Conservation (phyloP, 208 protist genomes). For the Entamoeba histolytica region DNA sequence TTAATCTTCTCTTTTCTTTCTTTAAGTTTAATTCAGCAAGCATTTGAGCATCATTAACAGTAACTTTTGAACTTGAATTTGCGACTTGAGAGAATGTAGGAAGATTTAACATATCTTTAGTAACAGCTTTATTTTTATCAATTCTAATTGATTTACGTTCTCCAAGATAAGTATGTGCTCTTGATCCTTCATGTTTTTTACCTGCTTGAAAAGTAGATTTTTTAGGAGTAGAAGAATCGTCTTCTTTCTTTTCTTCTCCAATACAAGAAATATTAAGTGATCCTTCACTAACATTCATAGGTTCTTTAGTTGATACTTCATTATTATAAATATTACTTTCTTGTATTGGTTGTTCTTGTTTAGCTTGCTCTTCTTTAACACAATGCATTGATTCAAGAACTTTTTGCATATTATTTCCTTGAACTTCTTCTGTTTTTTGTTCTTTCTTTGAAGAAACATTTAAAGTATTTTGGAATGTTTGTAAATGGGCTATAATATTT, state of each 20-base stretch:
- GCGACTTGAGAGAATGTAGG: not conserved
- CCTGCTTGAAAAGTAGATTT: not conserved
- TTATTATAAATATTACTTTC: not conserved
- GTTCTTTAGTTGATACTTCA: not conserved
- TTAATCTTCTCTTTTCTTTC: not conserved
- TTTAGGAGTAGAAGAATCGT: not conserved
- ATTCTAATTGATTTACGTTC: not conserved
- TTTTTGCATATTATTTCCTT: not conserved
- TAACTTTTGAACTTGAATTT: not conserved
- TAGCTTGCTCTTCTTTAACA: not conserved
- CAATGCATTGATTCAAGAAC: not conserved
- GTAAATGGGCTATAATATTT: not conserved
- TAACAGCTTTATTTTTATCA: not conserved
- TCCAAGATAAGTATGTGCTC: not conserved
- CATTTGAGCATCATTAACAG: not conserved
- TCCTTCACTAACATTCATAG: too few species aligned
- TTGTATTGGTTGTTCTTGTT: not conserved
- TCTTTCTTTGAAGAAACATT: not conserved
- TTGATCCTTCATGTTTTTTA: not conserved
- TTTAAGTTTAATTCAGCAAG: not conserved
- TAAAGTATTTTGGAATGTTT: not conserved
- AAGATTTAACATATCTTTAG: not conserved
- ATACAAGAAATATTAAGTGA: too few species aligned
- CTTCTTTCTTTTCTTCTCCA: too few species aligned
- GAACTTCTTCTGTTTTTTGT: not conserved